Percentiles rank a stretch among this genome's conserved stretches.
Evolutionary conservation across 2,329 filamentous ascomycete genomes (phyloP).

Genomic region (Colletotrichum zoysiae): DNA sequence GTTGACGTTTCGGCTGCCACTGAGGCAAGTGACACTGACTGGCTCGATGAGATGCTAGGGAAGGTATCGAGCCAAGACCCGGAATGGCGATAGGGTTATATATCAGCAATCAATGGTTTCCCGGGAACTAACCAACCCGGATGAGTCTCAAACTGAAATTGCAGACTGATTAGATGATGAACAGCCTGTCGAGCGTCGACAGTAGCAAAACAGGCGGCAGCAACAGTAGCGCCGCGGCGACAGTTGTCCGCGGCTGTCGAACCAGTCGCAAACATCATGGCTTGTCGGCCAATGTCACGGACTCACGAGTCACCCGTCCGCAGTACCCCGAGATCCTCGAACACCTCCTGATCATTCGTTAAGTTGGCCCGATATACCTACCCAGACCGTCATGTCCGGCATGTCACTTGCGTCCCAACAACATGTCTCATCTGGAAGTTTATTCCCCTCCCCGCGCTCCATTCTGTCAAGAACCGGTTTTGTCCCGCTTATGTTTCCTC

Average conservation of each 20-base stretch:
- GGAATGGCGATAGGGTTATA: not conserved
- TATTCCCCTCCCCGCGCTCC: not conserved
- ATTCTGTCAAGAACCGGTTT: not conserved
- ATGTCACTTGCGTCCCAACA: conserved; percentile 3
- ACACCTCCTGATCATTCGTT: not conserved
- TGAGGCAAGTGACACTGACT: not conserved
- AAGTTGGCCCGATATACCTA: not conserved
- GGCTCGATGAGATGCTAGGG: not conserved
- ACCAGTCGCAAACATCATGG: not conserved
- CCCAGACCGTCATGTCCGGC: conserved; percentile 6
- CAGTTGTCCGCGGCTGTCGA: not conserved
- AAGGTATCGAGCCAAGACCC: conserved; percentile 4
- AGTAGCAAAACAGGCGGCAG: conserved; percentile 14
- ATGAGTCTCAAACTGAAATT: not conserved
- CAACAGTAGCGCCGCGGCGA: not conserved
- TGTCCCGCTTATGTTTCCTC: not conserved
- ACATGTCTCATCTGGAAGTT: conserved; percentile 1
- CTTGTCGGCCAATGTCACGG: not conserved
- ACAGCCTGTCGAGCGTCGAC: not conserved
- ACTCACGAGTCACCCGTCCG: not conserved
- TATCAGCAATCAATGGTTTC: conserved; percentile 4
- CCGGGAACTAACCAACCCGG: not conserved
- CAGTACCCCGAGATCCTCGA: not conserved
- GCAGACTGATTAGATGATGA: conserved; percentile 9
- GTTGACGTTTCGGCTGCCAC: not conserved